phyloP scores from a whole-genome alignment of 192 early-diverging fungal genomes.

The Cladochytrium replicatum region DNA sequence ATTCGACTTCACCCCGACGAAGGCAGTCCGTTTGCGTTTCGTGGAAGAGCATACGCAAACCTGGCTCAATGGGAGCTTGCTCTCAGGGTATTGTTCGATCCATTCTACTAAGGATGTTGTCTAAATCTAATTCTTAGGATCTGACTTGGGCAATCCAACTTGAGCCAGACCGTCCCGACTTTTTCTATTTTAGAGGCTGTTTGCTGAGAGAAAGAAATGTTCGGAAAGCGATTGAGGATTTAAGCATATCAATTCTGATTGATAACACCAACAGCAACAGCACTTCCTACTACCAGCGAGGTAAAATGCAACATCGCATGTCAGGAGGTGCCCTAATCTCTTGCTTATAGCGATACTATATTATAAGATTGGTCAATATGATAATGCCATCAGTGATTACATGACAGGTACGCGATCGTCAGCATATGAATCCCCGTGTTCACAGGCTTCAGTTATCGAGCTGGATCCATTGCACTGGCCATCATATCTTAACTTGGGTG shows the following conservation, averaged over 20 bases:
- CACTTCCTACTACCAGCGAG: constrained; percentile 38
- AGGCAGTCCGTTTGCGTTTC: constrained; percentile 21
- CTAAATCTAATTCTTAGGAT: constrained; percentile 11
- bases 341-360: constrained; percentile 25
- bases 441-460: constrained; percentile 23
- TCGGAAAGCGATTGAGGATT: constrained; percentile 37
- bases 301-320: constrained; percentile 7
- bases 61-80: constrained; percentile 35
- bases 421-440: not conserved
- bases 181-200: constrained; percentile 38
- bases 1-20: constrained; percentile 30
- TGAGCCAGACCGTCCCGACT: constrained; percentile 24
- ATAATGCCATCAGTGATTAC: constrained; percentile 34
- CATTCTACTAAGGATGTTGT: not conserved
- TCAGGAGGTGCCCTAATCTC: not conserved
- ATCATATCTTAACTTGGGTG: constrained; percentile 35
- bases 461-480: constrained; percentile 26
- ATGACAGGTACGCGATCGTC: constrained; percentile 17
- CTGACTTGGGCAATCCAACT: constrained; percentile 33
- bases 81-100: constrained; percentile 7
- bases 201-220: constrained; percentile 32
- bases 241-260: constrained; percentile 34
- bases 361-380: constrained; percentile 30
- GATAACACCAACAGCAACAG: constrained; percentile 25
- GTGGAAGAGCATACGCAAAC: constrained; percentile 30